phyloP scores from a whole-genome alignment of 345 rosid genomes.

The Excoecaria agallocha region DNA sequence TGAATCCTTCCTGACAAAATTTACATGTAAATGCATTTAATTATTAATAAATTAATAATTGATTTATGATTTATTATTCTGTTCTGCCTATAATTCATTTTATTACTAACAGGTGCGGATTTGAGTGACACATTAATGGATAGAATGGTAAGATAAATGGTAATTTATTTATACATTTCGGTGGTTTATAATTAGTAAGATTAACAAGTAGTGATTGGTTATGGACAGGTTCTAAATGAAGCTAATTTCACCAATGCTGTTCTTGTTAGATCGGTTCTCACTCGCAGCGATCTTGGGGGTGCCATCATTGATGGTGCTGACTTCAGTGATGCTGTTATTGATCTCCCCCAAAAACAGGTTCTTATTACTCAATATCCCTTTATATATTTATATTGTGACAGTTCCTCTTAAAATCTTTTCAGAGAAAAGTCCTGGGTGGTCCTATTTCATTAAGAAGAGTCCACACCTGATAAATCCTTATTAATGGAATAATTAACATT shows the following conservation, averaged over 20 bases:
- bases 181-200: background rate
- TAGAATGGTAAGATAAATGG: conserved; percentile 62
- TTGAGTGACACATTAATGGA: conserved; percentile 98
- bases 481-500: background rate
- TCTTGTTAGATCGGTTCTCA: conserved; percentile 73
- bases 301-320: conserved; percentile 91
- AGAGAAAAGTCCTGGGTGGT: no score
- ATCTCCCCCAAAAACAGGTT: conserved; percentile 88
- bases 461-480: no score
- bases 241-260: conserved; percentile 86
- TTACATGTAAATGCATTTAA: no score
- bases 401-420: no score
- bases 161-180: background rate
- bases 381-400: background rate
- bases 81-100: no score
- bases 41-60: no score
- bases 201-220: background rate
- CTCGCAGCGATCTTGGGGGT: conserved; percentile 93
- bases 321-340: conserved; percentile 92
- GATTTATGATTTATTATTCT: no score
- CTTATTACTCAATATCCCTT: background rate
- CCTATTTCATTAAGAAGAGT: no score
- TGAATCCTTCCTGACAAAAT: no score
- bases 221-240: conserved; percentile 73
- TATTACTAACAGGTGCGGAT: conserved; percentile 68